phyloP scores from a whole-genome alignment of 108 stramenopile genomes.

The Nannochloropsis gaditana region DNA sequence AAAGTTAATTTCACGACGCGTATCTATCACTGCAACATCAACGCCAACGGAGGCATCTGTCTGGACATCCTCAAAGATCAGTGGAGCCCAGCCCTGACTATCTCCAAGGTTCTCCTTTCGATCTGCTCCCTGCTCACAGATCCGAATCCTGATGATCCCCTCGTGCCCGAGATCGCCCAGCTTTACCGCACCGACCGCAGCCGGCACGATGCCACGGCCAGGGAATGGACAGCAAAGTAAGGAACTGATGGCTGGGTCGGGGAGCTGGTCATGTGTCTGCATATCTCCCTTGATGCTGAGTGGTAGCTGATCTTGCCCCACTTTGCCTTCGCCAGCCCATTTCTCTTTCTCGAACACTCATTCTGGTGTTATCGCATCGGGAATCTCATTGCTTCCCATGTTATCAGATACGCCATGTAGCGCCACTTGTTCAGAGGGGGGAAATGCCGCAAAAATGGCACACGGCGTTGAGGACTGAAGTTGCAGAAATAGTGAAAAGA shows the following conservation, averaged over 20 bases:
- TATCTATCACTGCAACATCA: constrained; percentile 99
- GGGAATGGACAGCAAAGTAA: constrained; percentile 59
- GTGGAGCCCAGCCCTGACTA: constrained; percentile 98
- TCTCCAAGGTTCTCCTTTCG: constrained; percentile 94
- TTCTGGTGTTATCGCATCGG: no score
- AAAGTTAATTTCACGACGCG: constrained; percentile 96
- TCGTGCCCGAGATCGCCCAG: constrained; percentile 96
- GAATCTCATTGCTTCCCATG: no score
- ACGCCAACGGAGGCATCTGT: constrained; percentile 96
- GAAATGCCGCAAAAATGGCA: no score
- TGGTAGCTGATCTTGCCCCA: no score
- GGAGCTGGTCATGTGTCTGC: no score
- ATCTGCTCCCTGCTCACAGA: constrained; percentile 98
- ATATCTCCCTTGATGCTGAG: no score
- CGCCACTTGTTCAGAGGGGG: no score
- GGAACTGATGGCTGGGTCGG: background rate
- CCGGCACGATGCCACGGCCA: constrained; percentile 54
- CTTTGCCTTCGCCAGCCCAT: no score
- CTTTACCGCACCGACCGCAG: constrained; percentile 54
- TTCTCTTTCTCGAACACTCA: no score
- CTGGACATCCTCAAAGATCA: constrained; percentile 99
- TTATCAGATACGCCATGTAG: no score
- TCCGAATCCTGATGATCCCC: constrained; percentile 97
- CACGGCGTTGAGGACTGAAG: no score
- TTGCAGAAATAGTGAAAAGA: no score